Evolutionary conservation across 179 eudicot species (phyloP).

Genomic region (Beta lomatogona): DNA sequence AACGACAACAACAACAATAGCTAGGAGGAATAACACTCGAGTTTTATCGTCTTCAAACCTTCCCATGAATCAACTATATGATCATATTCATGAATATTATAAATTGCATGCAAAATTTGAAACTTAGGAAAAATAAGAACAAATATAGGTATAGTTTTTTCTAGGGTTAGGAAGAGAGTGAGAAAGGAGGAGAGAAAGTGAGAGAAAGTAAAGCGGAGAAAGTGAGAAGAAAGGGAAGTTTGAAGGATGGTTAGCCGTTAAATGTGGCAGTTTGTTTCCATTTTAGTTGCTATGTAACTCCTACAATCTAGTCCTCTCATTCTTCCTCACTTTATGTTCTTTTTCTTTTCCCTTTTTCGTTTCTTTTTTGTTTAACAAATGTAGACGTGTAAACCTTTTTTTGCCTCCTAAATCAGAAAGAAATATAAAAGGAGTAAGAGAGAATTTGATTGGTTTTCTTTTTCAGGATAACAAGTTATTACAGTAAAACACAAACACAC

Average conservation of each 20-base stretch:
- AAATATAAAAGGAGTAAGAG: background rate
- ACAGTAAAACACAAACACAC: background rate
- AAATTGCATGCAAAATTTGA: background rate
- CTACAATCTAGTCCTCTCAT: conserved; percentile 18
- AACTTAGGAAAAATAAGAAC: background rate
- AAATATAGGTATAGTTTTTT: no score
- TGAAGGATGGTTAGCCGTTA: conserved; percentile 43
- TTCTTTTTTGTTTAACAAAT: background rate
- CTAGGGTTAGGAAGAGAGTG: background rate
- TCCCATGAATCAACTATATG: background rate
- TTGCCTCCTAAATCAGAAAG: background rate
- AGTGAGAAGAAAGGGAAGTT: conserved; percentile 13
- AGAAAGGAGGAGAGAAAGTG: background rate
- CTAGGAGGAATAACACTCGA: background rate
- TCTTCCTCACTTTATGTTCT: background rate
- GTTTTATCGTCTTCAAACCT: background rate
- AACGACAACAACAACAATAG: background rate
- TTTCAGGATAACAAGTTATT: background rate
- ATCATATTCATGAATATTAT: background rate
- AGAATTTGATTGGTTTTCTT: background rate
- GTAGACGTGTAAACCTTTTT: background rate
- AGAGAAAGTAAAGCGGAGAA: conserved; percentile 7
- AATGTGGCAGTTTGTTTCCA: conserved; percentile 35
- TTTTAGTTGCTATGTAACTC: conserved; percentile 22
- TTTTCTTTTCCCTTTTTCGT: background rate